A percentile compares a stretch with the other conserved stretches of the same genome.
These are phyloP conservation scores for Ulota crispa DNA, from an alignment of 225 moss, liverwort and hornwort species.

Conservation along the genomic window DNA sequence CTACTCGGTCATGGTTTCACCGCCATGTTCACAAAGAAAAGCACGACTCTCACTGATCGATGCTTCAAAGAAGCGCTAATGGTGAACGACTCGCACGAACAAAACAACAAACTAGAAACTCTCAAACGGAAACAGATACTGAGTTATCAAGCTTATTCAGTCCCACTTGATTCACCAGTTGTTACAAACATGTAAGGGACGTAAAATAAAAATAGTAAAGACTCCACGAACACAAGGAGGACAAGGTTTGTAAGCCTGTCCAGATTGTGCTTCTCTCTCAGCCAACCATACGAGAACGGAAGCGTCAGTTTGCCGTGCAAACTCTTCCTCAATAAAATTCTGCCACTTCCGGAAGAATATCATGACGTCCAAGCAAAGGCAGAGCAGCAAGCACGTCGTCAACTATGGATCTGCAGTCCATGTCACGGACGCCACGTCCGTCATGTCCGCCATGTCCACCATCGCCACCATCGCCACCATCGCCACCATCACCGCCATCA, in stretches of 20 bases:
- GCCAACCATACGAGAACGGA: neutral
- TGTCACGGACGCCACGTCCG: neutral
- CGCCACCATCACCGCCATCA: neutral
- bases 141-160: neutral
- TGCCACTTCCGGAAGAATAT: neutral
- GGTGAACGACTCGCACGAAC: neutral
- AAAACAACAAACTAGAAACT: neutral
- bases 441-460: neutral
- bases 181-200: neutral
- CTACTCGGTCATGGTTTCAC: neutral
- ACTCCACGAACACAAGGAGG: neutral
- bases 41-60: neutral
- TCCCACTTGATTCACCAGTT: neutral
- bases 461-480: neutral
- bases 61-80: neutral
- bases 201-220: no score
- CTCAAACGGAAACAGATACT: neutral
- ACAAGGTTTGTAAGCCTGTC: neutral
- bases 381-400: slow-evolving; percentile 22
- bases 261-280: slow-evolving; percentile 23
- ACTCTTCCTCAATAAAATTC: neutral
- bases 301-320: neutral
- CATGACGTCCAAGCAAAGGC: slow-evolving; percentile 11
- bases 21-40: neutral
- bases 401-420: neutral